These are phyloP conservation scores for Amanita rubescens DNA, from an alignment of 768 basidiomycete genomes.

Conservation along the genomic window DNA sequence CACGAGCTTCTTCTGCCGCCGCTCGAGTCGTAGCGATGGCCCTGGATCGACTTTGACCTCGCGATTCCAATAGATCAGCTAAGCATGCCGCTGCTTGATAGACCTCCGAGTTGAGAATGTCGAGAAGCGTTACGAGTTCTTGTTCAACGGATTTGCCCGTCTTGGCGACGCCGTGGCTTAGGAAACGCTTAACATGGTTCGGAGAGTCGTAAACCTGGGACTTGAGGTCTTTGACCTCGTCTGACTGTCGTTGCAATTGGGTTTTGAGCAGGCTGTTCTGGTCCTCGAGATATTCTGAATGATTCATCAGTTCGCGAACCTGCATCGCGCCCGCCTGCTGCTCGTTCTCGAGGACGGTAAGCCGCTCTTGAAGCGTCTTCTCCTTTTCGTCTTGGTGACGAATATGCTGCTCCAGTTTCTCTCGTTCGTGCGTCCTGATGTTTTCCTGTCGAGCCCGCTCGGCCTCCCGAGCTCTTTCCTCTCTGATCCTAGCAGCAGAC, in stretches of 20 bases:
- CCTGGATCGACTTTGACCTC: conserved; percentile 12
- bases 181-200: conserved; percentile 5
- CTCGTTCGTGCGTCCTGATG: conserved; percentile 2
- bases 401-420: neutral
- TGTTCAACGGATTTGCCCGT: neutral
- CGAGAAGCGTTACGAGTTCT: conserved; percentile 13
- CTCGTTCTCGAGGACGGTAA: neutral
- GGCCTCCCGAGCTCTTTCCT: conserved; percentile 5
- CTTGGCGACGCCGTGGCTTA: conserved; percentile 3
- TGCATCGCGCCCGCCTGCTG: conserved; percentile 1
- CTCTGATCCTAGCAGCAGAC: neutral
- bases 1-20: conserved; percentile 16
- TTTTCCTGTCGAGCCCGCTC: conserved; percentile 1
- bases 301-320: neutral
- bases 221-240: conserved; percentile 18
- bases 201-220: conserved; percentile 9
- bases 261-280: conserved; percentile 27
- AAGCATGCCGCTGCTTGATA: conserved; percentile 34
- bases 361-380: neutral
- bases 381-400: neutral
- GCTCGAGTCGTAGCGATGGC: neutral
- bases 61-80: conserved; percentile 27
- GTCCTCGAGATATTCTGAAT: conserved; percentile 7
- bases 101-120: conserved; percentile 31
- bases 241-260: conserved; percentile 26